Conservation (phyloP, 2,329 filamentous ascomycete species). For the Akanthomyces muscarius region DNA sequence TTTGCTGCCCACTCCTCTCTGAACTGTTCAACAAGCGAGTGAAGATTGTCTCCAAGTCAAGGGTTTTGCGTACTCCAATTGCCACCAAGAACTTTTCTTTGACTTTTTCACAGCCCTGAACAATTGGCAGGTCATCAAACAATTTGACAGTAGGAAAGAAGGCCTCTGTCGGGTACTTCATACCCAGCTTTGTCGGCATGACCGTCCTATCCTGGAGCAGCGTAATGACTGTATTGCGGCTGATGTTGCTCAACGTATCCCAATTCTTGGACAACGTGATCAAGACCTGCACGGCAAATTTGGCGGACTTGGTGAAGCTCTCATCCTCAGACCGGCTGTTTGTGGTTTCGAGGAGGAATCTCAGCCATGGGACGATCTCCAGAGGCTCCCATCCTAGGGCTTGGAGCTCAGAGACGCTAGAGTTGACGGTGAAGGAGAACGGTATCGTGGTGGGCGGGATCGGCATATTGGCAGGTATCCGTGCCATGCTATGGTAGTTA, state of each 20-base stretch:
- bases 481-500: constrained; percentile 70
- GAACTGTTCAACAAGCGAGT: constrained; percentile 69
- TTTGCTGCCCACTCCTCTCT: constrained; percentile 49
- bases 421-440: constrained; percentile 71
- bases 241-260: constrained; percentile 68
- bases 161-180: constrained; percentile 78
- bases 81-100: constrained; percentile 86
- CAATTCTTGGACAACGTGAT: constrained; percentile 82
- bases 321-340: constrained; percentile 57
- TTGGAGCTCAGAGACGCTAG: constrained; percentile 65
- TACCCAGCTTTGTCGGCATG: constrained; percentile 86
- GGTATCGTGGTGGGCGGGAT: constrained; percentile 79
- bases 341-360: constrained; percentile 69
- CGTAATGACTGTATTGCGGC: constrained; percentile 61
- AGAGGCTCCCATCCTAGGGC: constrained; percentile 83
- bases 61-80: constrained; percentile 88
- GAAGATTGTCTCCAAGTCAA: constrained; percentile 92
- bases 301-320: constrained; percentile 65
- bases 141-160: constrained; percentile 93
- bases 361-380: constrained; percentile 80
- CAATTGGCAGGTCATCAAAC: constrained; percentile 86
- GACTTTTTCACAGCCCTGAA: constrained; percentile 70
- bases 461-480: constrained; percentile 77
- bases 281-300: constrained; percentile 74
- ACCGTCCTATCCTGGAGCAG: constrained; percentile 66